These are phyloP conservation scores for Fusarium floridanum DNA, from an alignment of 2,329 filamentous ascomycete genomes.

Conservation along the genomic window DNA sequence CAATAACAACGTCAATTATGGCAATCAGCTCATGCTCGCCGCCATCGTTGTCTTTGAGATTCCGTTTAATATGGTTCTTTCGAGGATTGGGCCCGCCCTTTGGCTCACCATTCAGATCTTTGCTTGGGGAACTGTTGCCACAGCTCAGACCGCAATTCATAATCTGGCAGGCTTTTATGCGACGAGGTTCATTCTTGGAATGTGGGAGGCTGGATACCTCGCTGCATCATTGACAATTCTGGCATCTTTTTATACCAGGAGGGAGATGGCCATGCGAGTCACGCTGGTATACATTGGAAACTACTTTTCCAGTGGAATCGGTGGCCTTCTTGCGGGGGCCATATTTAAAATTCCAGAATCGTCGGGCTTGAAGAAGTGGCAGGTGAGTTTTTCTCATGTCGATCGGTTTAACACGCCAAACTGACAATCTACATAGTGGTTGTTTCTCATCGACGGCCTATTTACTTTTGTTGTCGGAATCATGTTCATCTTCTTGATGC, in stretches of 20 bases:
- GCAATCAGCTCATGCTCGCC: neutral
- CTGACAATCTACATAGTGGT: neutral
- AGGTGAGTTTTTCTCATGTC: neutral
- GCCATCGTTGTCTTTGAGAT: neutral
- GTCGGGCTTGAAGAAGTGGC: neutral
- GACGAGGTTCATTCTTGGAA: neutral
- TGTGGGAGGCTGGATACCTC: neutral
- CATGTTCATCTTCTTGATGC: neutral
- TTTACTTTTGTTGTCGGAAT: neutral
- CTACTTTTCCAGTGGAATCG: neutral
- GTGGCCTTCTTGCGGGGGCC: neutral
- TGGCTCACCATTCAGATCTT: neutral
- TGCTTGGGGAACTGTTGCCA: neutral
- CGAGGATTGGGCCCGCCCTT: neutral
- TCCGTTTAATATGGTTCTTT: neutral
- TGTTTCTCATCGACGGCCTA: neutral
- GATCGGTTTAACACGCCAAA: no score
- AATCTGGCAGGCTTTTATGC: neutral
- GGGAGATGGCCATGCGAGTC: neutral
- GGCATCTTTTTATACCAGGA: neutral
- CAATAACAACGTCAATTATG: neutral
- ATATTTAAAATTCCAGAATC: neutral
- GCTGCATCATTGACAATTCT: neutral
- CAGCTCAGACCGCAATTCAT: neutral
- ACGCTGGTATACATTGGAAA: neutral